These are phyloP conservation scores for Westerdykella aurantiaca DNA, from an alignment of 2,329 filamentous ascomycete species.

Conservation along the genomic window DNA sequence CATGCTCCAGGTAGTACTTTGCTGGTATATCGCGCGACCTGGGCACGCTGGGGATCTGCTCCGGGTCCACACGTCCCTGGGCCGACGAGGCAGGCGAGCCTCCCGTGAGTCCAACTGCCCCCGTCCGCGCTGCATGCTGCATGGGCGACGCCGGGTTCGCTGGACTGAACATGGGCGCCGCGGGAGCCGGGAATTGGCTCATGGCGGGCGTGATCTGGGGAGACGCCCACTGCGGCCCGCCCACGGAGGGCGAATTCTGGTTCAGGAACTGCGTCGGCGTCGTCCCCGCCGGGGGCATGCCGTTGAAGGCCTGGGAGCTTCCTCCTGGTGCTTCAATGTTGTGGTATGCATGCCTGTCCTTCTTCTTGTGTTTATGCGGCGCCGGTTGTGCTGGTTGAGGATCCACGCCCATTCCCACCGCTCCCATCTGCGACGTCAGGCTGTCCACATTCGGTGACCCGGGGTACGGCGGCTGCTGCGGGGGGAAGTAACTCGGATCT, in stretches of 20 bases:
- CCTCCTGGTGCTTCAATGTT: slow-evolving; percentile 67
- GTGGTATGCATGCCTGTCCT: slow-evolving; percentile 90
- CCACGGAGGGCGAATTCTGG: slow-evolving; percentile 26
- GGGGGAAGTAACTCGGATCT: slow-evolving; percentile 40
- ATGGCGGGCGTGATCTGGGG: slow-evolving; percentile 42
- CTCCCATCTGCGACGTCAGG: slow-evolving; percentile 69
- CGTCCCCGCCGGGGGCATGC: slow-evolving; percentile 55
- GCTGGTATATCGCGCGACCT: slow-evolving; percentile 75
- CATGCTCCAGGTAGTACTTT: slow-evolving; percentile 75
- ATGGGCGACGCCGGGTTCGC: slow-evolving; percentile 29
- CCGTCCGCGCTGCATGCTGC: slow-evolving; percentile 33
- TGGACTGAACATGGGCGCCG: slow-evolving; percentile 50
- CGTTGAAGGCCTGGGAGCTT: slow-evolving; percentile 64
- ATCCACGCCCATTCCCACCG: slow-evolving; percentile 50
- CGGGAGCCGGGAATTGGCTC: slow-evolving; percentile 57
- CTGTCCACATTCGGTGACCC: slow-evolving; percentile 35
- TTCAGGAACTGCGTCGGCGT: slow-evolving; percentile 57
- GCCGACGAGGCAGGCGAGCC: slow-evolving; percentile 51
- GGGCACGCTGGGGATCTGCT: slow-evolving; percentile 89
- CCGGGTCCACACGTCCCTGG: slow-evolving; percentile 74
- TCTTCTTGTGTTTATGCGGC: slow-evolving; percentile 77
- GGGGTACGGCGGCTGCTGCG: slow-evolving; percentile 23
- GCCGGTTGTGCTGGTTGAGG: slow-evolving; percentile 43
- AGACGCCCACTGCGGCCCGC: slow-evolving; percentile 37
- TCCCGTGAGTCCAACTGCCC: slow-evolving; percentile 17